A percentile compares a stretch with the other conserved stretches of the same genome.
Evolutionary conservation across 2,329 filamentous ascomycete genomes (phyloP).

Genomic region (Aspergillus tubingensis): DNA sequence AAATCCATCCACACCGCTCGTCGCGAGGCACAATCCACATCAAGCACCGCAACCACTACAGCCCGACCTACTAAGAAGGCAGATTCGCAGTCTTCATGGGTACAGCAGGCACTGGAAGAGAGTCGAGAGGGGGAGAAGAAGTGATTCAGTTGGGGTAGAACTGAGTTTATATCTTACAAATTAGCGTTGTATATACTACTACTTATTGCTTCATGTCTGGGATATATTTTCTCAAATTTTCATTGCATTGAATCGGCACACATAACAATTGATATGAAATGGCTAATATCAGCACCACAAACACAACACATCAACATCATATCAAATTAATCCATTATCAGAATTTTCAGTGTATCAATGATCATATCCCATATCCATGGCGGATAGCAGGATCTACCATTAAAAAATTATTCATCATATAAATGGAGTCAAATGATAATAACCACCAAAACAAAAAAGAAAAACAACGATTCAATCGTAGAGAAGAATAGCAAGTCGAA

Average conservation of each 20-base stretch:
- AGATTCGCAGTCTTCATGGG: constrained; percentile 30
- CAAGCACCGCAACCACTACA: constrained; percentile 20
- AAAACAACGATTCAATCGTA: neutral
- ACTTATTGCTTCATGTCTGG: neutral
- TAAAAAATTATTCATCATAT: constrained; percentile 38
- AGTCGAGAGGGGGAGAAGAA: constrained; percentile 20
- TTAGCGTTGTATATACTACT: neutral
- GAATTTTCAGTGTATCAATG: constrained; percentile 46
- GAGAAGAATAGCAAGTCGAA: neutral
- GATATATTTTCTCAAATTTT: neutral
- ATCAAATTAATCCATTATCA: constrained; percentile 29
- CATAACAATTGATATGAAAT: neutral
- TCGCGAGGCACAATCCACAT: constrained; percentile 59
- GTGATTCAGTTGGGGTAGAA: neutral
- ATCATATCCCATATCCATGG: constrained; percentile 40
- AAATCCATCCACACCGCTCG: constrained; percentile 68
- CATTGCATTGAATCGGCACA: neutral
- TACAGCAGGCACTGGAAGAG: constrained; percentile 37
- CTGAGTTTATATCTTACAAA: neutral
- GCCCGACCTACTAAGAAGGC: constrained; percentile 48
- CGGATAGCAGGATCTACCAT: constrained; percentile 34
- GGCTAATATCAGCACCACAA: neutral
- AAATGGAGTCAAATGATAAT: constrained; percentile 16
- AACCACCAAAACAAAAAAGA: neutral
- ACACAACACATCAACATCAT: neutral